These are phyloP conservation scores for Candida tropicalis DNA, from an alignment of 1,139 yeast genomes.

Conservation along the genomic window DNA sequence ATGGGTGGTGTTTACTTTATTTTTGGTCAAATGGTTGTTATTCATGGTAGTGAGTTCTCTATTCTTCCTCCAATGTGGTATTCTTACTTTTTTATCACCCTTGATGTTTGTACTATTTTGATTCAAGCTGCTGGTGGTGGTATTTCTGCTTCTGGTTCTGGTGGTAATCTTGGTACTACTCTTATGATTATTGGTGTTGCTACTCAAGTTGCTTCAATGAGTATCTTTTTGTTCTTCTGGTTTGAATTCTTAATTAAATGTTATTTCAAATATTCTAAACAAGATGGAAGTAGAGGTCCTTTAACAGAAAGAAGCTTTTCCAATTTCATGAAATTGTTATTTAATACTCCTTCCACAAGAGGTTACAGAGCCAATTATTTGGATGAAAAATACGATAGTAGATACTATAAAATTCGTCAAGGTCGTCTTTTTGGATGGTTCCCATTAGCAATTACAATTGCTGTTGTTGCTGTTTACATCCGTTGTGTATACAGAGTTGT, in stretches of 20 bases:
- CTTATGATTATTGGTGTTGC: conserved; percentile 82
- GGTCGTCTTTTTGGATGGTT: conserved; percentile 43
- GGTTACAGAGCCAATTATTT: conserved; percentile 22
- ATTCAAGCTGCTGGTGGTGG: conserved; percentile 87
- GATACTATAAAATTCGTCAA: conserved; percentile 41
- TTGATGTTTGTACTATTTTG: conserved; percentile 68
- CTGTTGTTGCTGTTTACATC: conserved; percentile 58
- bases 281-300: conserved; percentile 17
- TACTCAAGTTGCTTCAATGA: conserved; percentile 76
- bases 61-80: conserved; percentile 71
- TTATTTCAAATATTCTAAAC: conserved; percentile 20
- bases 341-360: conserved; percentile 19
- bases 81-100: conserved; percentile 62
- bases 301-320: conserved; percentile 26
- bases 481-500: conserved; percentile 79
- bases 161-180: conserved; percentile 58
- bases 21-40: conserved; percentile 68
- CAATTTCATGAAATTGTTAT: conserved; percentile 32
- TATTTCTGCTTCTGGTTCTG: conserved; percentile 56
- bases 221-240: conserved; percentile 60
- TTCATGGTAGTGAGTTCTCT: conserved; percentile 66
- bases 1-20: conserved; percentile 85
- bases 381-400: conserved; percentile 36
- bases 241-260: conserved; percentile 50
- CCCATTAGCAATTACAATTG: conserved; percentile 49